Base-by-base conservation (phyloP, 1,139 yeast genomes). In the Pichia sp. region DNA sequence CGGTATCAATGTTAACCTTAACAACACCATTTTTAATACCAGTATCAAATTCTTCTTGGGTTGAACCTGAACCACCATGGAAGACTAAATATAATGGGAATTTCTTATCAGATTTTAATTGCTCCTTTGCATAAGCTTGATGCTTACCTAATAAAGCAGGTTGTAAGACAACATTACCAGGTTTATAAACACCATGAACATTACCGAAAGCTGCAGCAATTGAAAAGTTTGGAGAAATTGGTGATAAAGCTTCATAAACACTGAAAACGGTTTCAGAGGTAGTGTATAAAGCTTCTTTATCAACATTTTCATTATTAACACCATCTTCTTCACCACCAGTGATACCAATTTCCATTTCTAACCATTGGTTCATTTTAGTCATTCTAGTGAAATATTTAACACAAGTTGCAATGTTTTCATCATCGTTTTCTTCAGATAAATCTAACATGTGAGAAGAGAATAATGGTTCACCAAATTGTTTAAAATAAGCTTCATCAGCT, bases 261-360 rank as follows among this genome's bases (percentile, higher is more conserved):
- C 80, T 82, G 76, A 72, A 94, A 52, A 92, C 96, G 63, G 96
- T 94, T 75, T 86, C 96, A 66, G 99, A 92, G 65, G 83, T 81
- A 62, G 99, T 92, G 85, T 92, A 94, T 65, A 92, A 79, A 59
- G 86, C 72, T 60, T 86, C 89, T 74, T 86, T 83, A 70, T 82
- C 81, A 60, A 87, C 97, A 71, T 82, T 79, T 74, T 90, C 94
- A 81, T 92, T 94, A 84, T 92, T 94, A 66, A 94, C 98, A 83
- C 99, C 99, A 70, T 92, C 99, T 77, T 92, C 98, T 78, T 92
- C 98, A 84, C 98, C 98, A 76, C 98, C 97, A 69, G 98, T 94
- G 81, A 92, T 92, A 82, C 98, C 99, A 70, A 92, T 92, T 80
- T 92, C 99, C 98, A 92, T 94, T 81, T 92, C 99, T 70, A 92